These are phyloP conservation scores for Papiliotrema laurentii DNA, from an alignment of 1,284 basidiomycete species.

Conservation along the genomic window DNA sequence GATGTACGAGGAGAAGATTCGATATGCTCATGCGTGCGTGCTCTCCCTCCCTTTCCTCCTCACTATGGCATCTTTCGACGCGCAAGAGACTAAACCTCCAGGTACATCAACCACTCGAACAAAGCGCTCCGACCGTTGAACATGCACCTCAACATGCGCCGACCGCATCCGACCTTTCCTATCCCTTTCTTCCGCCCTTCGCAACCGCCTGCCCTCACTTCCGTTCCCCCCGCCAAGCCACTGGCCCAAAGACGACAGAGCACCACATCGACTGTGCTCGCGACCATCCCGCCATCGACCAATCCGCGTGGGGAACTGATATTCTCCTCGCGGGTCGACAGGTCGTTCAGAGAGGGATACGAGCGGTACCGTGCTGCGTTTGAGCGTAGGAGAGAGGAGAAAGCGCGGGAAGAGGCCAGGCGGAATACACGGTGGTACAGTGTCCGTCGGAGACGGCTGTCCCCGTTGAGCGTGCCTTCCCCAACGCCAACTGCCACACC, in stretches of 20 bases:
- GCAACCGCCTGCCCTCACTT: slow-evolving; percentile 29
- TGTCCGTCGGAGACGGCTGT: neutral
- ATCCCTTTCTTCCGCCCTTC: slow-evolving; percentile 63
- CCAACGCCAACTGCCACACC: slow-evolving; percentile 18
- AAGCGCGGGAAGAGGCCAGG: slow-evolving; percentile 38
- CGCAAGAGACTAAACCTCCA: slow-evolving; percentile 40
- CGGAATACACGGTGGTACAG: slow-evolving; percentile 6
- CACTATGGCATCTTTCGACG: neutral
- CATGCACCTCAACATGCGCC: slow-evolving; percentile 92
- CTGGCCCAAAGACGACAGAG: slow-evolving; percentile 5
- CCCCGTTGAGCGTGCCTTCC: neutral
- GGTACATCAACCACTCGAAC: slow-evolving; percentile 96
- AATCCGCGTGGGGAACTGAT: slow-evolving; percentile 96
- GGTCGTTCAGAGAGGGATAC: slow-evolving; percentile 80
- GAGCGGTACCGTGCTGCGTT: slow-evolving; percentile 89
- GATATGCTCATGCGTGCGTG: slow-evolving; percentile 85
- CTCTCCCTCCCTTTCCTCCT: neutral
- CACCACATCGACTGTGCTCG: slow-evolving; percentile 53
- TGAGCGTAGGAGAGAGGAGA: slow-evolving; percentile 71
- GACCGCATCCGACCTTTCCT: slow-evolving; percentile 56
- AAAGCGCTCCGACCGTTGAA: slow-evolving; percentile 85
- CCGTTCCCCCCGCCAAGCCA: slow-evolving; percentile 7
- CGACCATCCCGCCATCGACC: slow-evolving; percentile 77
- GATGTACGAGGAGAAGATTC: slow-evolving; percentile 93
- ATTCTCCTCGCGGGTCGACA: slow-evolving; percentile 83